phyloP scores from a whole-genome alignment of 1,284 basidiomycete genomes.

The Cutaneotrichosporon dermatis region DNA sequence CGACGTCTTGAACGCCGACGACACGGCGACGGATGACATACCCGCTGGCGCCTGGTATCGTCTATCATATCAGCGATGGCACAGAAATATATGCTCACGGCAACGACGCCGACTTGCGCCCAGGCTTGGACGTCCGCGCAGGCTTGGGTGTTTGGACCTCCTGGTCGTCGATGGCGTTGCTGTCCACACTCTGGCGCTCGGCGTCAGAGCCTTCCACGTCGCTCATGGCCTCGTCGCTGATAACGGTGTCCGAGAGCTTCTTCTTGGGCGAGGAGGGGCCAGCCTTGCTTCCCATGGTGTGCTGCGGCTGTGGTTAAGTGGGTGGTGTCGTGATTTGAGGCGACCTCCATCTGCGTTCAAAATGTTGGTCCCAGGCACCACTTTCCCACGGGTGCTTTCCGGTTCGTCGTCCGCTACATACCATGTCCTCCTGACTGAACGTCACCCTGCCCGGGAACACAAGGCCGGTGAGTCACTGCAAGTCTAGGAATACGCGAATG shows the following conservation, averaged over 20 bases:
- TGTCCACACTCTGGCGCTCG: slow-evolving; percentile 1
- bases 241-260: not conserved
- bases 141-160: not conserved
- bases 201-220: not conserved
- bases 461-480: too few species aligned
- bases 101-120: too few species aligned
- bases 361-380: slow-evolving; percentile 1
- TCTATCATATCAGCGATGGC: too few species aligned
- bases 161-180: slow-evolving; percentile 3
- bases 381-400: slow-evolving; percentile 3
- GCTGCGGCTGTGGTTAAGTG: not conserved
- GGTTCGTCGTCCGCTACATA: too few species aligned
- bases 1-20: slow-evolving; percentile 26
- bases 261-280: slow-evolving; percentile 5
- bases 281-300: slow-evolving; percentile 4
- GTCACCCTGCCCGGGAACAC: too few species aligned
- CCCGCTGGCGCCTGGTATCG: slow-evolving; percentile 39
- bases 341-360: not conserved
- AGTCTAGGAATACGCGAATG: too few species aligned
- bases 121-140: not conserved
- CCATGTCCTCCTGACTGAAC: too few species aligned
- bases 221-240: not conserved
- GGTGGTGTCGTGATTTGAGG: not conserved
- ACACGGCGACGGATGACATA: slow-evolving; percentile 29
- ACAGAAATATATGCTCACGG: not conserved